These are phyloP conservation scores for Metschnikowia henanensis DNA, from an alignment of 805 yeast genomes.

Conservation along the genomic window DNA sequence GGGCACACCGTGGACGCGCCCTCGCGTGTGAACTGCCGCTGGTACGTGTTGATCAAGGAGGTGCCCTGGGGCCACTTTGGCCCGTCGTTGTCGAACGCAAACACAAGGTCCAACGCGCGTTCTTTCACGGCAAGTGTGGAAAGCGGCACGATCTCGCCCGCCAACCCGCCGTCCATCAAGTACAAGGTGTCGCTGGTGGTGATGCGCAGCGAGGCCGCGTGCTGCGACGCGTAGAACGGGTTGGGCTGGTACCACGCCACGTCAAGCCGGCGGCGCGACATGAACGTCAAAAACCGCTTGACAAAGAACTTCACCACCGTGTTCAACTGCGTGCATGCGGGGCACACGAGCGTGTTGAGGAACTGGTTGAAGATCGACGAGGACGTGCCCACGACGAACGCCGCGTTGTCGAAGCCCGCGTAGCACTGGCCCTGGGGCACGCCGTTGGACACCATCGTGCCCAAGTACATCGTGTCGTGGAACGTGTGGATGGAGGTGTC, in stretches of 20 bases:
- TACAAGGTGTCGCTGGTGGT: conserved; percentile 31
- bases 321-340: conserved; percentile 27
- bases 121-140: conserved; percentile 34
- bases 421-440: conserved; percentile 28
- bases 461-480: conserved; percentile 38
- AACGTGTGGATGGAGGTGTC: conserved; percentile 40
- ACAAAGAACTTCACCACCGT: conserved; percentile 26
- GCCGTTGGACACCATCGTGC: conserved; percentile 36
- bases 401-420: conserved; percentile 41
- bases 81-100: conserved; percentile 37
- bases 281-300: conserved; percentile 23
- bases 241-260: conserved; percentile 37
- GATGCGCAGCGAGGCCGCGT: conserved; percentile 27
- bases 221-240: conserved; percentile 34
- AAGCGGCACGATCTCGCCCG: conserved; percentile 37
- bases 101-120: conserved; percentile 35
- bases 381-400: conserved; percentile 39
- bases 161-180: conserved; percentile 42
- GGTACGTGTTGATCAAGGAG: conserved; percentile 31
- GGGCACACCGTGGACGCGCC: conserved; percentile 71
- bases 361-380: conserved; percentile 40
- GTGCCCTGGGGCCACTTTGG: conserved; percentile 38
- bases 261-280: conserved; percentile 29
- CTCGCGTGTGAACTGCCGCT: conserved; percentile 37
- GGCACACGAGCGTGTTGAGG: conserved; percentile 36